Evolutionary conservation across 2,329 filamentous ascomycete species (phyloP), one percentile per base, ranked within the genome.

Genomic region (Monilinia aucupariae): DNA sequence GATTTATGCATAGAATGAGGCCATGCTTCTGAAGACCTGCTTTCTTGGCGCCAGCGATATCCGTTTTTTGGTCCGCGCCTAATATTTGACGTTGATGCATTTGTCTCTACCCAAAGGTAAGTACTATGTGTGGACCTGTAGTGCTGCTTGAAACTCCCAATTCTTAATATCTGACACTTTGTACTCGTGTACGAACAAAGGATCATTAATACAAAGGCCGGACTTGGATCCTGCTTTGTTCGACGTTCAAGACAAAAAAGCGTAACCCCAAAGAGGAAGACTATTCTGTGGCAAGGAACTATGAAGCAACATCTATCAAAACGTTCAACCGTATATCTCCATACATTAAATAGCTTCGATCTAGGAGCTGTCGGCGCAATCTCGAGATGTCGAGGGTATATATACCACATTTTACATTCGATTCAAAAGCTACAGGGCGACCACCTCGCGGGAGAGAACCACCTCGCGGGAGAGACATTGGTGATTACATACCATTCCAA

Each of bases 211-310:
- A 3, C 2, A 1, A 13, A 37, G 4, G 25, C 41, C 54, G 54
- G 54, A 58, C 41, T 47, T 58, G 27, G 54, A 47, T 15, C 25
- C 27, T 9, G 13, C 54, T 58, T 58, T 58, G 15, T 58, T 2
- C 41, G 12, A 7, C 30, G 1, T 30, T 17, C 39, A 45, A 41
- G n/a, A 8, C n/a, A 15, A 32, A 47, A 12, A 12, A 9, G 27
- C 3, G 5, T 34, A 15, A 2, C 12, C 5, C 20, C 1, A 17
- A 15, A 10, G 34, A 58, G 30, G 48, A 58, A 58, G 41, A 34
- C 30, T 22, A 13, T n/a, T 47, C 25, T 47, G 34, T 47, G 32
- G n/a, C n/a, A 15, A 30, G 10, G n/a, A 22, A n/a, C 17, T 30
- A 30, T 20, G 4, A 20, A 20, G 17, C 12, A 49, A 27, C 27